Conservation (phyloP, 1,284 basidiomycete species). For the Macrocystidia cucumis region DNA sequence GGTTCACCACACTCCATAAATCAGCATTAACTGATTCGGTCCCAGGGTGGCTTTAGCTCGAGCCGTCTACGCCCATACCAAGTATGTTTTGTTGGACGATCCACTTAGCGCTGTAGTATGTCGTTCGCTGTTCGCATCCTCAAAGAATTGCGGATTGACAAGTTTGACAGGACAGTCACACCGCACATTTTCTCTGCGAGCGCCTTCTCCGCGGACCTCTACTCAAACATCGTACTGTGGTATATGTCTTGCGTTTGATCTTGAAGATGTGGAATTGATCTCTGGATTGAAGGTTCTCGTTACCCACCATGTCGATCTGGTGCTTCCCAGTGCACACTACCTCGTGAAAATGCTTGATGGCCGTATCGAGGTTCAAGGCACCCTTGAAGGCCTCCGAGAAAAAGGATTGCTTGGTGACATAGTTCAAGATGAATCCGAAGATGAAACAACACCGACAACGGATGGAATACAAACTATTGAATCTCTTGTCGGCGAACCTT, state of each 20-base stretch:
- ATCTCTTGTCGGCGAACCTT: slow-evolving; percentile 14
- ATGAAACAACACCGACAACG: slow-evolving; percentile 24
- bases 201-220: slow-evolving; percentile 58
- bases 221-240: slow-evolving; percentile 58
- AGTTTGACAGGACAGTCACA: slow-evolving; percentile 58
- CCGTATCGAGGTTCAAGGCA: slow-evolving; percentile 62
- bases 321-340: slow-evolving; percentile 62
- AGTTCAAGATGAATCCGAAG: slow-evolving; percentile 35
- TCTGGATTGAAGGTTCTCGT: slow-evolving; percentile 64
- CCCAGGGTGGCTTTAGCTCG: slow-evolving; percentile 63
- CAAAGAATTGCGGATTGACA: slow-evolving; percentile 1
- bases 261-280: too few species aligned
- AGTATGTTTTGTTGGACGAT: slow-evolving; percentile 74
- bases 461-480: slow-evolving; percentile 20
- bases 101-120: slow-evolving; percentile 40
- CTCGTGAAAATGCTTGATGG: slow-evolving; percentile 73
- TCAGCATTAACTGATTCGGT: not conserved
- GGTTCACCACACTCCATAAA: too few species aligned
- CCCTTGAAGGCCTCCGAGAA: slow-evolving; percentile 47
- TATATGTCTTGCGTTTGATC: slow-evolving; percentile 28
- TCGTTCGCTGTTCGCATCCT: not conserved
- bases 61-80: slow-evolving; percentile 80
- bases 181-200: slow-evolving; percentile 61
- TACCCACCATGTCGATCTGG: slow-evolving; percentile 71
- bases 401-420: slow-evolving; percentile 55